Base-by-base conservation (phyloP, 352 stramenopile genomes). In the Phytophthora tentaculata region DNA sequence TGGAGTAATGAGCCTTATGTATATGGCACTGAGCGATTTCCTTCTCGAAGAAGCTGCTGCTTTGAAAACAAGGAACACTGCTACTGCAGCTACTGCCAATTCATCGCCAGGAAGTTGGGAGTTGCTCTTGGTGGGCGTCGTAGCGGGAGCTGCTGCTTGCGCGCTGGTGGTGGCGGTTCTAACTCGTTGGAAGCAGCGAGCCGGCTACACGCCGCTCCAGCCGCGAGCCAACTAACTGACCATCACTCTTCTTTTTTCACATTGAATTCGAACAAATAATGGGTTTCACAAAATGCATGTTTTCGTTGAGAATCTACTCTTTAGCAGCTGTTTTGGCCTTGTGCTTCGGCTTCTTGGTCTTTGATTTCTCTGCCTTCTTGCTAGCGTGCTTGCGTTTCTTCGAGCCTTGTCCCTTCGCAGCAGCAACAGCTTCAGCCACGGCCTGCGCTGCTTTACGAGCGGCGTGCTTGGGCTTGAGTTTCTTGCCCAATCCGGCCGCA, bases 1-100 rank as follows among this genome's bases (percentile, higher is more conserved):
- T 26, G 86, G 86, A 43, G 86, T 84, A 6, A 94, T 94, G 86
- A 90, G 81, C 53, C 61, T 94, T 13, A 84, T 90, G 78, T 94
- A 92, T 75, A 54, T 94, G 49, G 86, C 83, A 28, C 69, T 92
- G 13, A 82, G 79, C 51, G 84, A 94, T 59, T 83, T 89, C 55
- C 67, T 68, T 43, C 52, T 74, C 17, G 50, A 71, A 10, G 13
- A 65, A 50, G 23, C 60, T 16, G 66, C 49, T 28, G 54, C 69
- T 9, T 35, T 63, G 29, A 69, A 54, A 22, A 43, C 43, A 39
- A 56, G 48, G 17, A 51, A 62, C 28, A 63, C 52, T 2, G 12
- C 35, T 10, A 44, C 44, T 24, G 44, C 47, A 47, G 39, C 32
- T 23, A 39, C 32, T 45, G 52, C 23, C 26, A 37, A 48, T 28